These are phyloP conservation scores for Monilinia laxa DNA, from an alignment of 2,329 filamentous ascomycete species.

Conservation along the genomic window DNA sequence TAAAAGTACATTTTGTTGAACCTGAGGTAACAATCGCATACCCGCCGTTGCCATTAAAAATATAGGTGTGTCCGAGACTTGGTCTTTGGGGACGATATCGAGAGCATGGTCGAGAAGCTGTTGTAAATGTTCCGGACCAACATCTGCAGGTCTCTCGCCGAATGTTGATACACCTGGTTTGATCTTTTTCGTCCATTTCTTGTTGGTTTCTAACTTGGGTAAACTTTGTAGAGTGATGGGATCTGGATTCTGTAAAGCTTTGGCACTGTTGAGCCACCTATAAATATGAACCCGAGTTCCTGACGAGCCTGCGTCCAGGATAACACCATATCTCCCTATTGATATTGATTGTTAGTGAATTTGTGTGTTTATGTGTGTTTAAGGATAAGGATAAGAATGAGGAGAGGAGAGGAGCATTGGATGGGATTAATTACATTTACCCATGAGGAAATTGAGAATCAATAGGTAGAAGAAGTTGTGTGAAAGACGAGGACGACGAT, in stretches of 20 bases:
- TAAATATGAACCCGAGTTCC: constrained; percentile 95
- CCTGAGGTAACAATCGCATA: constrained; percentile 78
- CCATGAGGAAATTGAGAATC: constrained; percentile 16
- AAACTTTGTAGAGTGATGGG: constrained; percentile 63
- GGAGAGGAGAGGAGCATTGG: too few relatives aligned
- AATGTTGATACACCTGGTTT: constrained; percentile 91
- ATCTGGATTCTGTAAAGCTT: constrained; percentile 61
- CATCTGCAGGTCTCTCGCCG: constrained; percentile 68
- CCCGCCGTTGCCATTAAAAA: constrained; percentile 96
- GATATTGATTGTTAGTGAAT: neutral
- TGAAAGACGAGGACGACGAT: too few relatives aligned
- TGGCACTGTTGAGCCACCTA: constrained; percentile 78
- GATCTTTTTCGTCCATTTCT: constrained; percentile 90
- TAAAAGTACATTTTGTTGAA: constrained; percentile 71
- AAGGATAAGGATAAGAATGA: neutral
- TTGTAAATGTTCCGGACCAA: constrained; percentile 81
- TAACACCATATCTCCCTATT: constrained; percentile 74
- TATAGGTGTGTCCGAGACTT: constrained; percentile 80
- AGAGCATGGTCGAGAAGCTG: constrained; percentile 79
- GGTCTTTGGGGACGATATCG: constrained; percentile 70
- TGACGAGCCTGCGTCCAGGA: constrained; percentile 96
- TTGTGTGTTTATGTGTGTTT: neutral
- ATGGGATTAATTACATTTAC: constrained; percentile 20
- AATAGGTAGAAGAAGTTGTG: neutral
- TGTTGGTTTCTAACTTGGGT: constrained; percentile 78